A percentile compares a stretch with the other conserved stretches of the same genome.
Evolutionary conservation across 345 rosid species (phyloP).

Genomic region (Toxicodendron radicans): DNA sequence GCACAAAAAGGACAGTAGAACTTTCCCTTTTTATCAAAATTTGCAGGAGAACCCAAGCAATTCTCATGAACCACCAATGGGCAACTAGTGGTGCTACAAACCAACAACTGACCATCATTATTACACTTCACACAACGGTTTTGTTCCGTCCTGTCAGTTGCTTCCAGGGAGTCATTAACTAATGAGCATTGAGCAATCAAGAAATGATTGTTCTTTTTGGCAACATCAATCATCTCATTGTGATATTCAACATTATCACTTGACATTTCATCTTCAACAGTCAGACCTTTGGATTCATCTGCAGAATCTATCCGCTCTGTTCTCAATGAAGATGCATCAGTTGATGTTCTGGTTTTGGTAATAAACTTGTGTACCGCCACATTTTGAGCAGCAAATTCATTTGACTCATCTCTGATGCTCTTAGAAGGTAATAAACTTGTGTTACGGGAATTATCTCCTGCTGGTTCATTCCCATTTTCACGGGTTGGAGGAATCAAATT

Average conservation of each 20-base stretch:
- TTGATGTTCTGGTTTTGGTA: conserved; percentile 17
- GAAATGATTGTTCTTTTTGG: conserved; percentile 37
- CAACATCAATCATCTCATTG: conserved; percentile 32
- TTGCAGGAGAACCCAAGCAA: conserved; percentile 44
- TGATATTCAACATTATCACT: conserved; percentile 25
- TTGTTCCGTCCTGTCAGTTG: conserved; percentile 32
- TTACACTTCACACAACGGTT: conserved; percentile 55
- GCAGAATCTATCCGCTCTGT: neutral
- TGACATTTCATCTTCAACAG: conserved; percentile 28
- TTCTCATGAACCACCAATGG: conserved; percentile 47
- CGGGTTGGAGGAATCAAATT: conserved; percentile 20
- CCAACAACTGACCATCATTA: conserved; percentile 43
- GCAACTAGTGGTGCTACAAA: conserved; percentile 46
- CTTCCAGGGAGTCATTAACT: conserved; percentile 22
- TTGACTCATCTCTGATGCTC: conserved; percentile 32
- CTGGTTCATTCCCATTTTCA: conserved; percentile 23
- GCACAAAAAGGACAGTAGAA: conserved; percentile 62
- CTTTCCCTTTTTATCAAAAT: conserved; percentile 35
- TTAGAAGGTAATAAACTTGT: conserved; percentile 20
- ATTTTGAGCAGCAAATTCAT: conserved; percentile 19
- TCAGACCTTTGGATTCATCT: conserved; percentile 16
- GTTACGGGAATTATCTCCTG: conserved; percentile 12
- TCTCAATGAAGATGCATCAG: conserved; percentile 14
- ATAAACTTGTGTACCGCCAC: neutral
- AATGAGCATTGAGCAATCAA: conserved; percentile 30